phyloP scores from a whole-genome alignment of 805 yeast species.

The Candida namnaoensis region DNA sequence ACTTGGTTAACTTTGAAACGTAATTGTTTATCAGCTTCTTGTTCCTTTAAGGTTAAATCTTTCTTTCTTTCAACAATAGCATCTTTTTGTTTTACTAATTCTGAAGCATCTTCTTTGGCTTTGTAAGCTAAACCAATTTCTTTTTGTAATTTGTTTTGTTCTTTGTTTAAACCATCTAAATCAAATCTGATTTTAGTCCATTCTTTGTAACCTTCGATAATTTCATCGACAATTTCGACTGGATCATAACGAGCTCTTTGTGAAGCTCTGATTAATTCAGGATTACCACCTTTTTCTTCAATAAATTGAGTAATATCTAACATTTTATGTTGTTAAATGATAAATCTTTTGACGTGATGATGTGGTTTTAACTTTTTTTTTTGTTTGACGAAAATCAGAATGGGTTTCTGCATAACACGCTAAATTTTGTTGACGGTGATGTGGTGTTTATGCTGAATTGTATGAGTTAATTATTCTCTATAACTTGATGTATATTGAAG shows the following conservation, averaged over 20 bases:
- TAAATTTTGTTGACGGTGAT: no score
- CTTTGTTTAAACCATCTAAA: conserved; percentile 84
- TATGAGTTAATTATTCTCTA: no score
- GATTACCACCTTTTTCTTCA: conserved; percentile 96
- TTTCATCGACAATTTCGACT: conserved; percentile 94
- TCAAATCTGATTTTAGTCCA: conserved; percentile 91
- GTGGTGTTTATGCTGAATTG: no score
- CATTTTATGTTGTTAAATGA: conserved; percentile 33
- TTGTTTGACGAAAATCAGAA: no score
- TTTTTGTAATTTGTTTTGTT: conserved; percentile 83
- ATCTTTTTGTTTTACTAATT: conserved; percentile 76
- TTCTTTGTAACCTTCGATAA: conserved; percentile 79
- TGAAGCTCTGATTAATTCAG: conserved; percentile 77
- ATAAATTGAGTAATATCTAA: conserved; percentile 88
- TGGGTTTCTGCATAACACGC: no score
- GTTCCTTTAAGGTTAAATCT: conserved; percentile 57
- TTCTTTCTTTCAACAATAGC: conserved; percentile 63
- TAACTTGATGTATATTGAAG: no score
- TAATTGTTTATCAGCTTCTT: conserved; percentile 67
- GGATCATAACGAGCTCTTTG: conserved; percentile 92
- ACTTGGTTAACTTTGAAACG: conserved; percentile 78
- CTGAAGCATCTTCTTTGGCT: conserved; percentile 90
- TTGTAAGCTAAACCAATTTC: conserved; percentile 89
- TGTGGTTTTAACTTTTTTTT: no score
- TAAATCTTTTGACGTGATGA: neutral